Evolutionary conservation across 345 rosid species (phyloP).

Genomic region (Cardamine occulta): DNA sequence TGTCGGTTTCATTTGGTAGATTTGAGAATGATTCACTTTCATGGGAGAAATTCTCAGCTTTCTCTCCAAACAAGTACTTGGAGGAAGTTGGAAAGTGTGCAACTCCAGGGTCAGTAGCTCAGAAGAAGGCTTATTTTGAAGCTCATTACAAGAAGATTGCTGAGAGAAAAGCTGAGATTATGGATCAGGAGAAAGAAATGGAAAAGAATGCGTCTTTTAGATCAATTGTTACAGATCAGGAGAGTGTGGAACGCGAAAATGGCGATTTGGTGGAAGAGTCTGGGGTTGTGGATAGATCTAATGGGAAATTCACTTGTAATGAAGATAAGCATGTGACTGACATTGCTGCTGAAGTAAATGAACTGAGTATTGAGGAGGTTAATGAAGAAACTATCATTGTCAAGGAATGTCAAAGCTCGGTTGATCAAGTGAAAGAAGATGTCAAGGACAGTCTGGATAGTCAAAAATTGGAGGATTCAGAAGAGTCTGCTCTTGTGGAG

Average conservation of each 20-base stretch:
- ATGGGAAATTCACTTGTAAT: slow-evolving; percentile 45
- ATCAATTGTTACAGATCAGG: slow-evolving; percentile 35
- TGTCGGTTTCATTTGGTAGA: slow-evolving; percentile 89
- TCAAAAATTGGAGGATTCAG: slow-evolving; percentile 24
- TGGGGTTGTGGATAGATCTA: slow-evolving; percentile 27
- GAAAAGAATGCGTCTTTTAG: slow-evolving; percentile 44
- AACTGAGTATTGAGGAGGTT: slow-evolving; percentile 23
- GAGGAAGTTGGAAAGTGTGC: slow-evolving; percentile 98
- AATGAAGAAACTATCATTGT: slow-evolving; percentile 48
- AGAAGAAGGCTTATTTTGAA: slow-evolving; percentile 92
- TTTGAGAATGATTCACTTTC: slow-evolving; percentile 89
- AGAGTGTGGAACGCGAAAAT: slow-evolving; percentile 42
- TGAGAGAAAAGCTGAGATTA: slow-evolving; percentile 75
- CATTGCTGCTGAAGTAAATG: slow-evolving; percentile 39
- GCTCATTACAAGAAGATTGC: slow-evolving; percentile 94
- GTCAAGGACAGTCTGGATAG: slow-evolving; percentile 28
- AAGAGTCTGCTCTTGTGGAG: slow-evolving; percentile 44
- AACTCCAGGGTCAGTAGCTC: slow-evolving; percentile 96
- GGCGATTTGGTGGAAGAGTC: slow-evolving; percentile 31
- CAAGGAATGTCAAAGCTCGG: slow-evolving; percentile 49
- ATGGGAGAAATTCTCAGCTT: slow-evolving; percentile 93
- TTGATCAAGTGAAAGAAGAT: slow-evolving; percentile 50
- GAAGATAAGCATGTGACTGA: slow-evolving; percentile 46
- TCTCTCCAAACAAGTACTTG: slow-evolving; percentile 91
- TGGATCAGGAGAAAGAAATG: slow-evolving; percentile 63